These are phyloP conservation scores for Discostella pseudostelligera DNA, from an alignment of 108 stramenopile genomes.

Conservation along the genomic window DNA sequence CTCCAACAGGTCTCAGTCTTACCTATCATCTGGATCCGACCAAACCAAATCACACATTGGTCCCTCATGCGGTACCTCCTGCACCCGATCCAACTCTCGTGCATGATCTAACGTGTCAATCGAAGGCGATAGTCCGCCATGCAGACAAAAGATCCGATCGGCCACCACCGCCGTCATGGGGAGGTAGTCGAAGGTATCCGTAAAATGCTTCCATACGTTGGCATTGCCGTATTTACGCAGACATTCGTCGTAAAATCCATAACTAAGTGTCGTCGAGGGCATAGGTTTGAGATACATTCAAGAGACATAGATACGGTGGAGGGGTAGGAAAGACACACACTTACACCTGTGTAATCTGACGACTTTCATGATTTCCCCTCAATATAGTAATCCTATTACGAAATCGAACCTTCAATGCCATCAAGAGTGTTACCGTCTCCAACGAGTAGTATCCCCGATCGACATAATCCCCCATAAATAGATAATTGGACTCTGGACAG, in stretches of 20 bases:
- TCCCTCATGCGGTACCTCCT: constrained; percentile 99
- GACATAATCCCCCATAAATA: constrained; percentile 94
- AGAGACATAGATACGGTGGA: no score
- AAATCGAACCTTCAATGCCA: constrained; percentile 87
- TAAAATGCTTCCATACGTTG: constrained; percentile 96
- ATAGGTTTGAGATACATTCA: background rate
- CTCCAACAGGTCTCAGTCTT: constrained; percentile 25
- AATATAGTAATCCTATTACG: constrained; percentile 84
- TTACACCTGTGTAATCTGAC: constrained; percentile 96
- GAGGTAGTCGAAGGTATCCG: constrained; percentile 95
- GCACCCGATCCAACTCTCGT: constrained; percentile 92
- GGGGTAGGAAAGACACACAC: constrained; percentile 13
- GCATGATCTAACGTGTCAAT: constrained; percentile 92
- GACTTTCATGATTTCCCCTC: constrained; percentile 95
- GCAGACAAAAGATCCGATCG: constrained; percentile 90
- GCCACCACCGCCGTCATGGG: constrained; percentile 94
- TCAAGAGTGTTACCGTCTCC: constrained; percentile 81
- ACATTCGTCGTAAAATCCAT: constrained; percentile 98
- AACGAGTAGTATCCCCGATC: constrained; percentile 95
- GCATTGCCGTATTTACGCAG: constrained; percentile 98
- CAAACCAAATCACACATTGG: constrained; percentile 99
- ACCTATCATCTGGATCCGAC: constrained; percentile 98
- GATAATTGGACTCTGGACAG: constrained; percentile 78
- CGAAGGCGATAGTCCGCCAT: constrained; percentile 94
- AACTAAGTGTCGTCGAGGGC: constrained; percentile 25